Evolutionary conservation across 805 yeast genomes (phyloP).

Genomic region (Saccharomycopsis microspora): DNA sequence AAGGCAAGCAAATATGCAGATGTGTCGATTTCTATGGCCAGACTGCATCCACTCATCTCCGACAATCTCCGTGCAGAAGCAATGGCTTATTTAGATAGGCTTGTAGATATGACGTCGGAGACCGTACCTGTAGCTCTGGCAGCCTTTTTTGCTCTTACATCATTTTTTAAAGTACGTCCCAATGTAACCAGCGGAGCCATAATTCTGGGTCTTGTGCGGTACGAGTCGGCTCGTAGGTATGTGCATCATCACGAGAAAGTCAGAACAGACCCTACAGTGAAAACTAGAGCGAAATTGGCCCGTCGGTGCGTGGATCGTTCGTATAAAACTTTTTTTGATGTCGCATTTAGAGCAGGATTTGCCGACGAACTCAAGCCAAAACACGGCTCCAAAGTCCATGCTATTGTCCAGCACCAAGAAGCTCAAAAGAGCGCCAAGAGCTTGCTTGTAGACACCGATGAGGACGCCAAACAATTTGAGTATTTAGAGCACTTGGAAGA

Average conservation of each 20-base stretch:
- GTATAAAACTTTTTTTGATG: conserved; percentile 30
- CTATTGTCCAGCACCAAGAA: conserved; percentile 12
- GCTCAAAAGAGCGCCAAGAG: conserved; percentile 12
- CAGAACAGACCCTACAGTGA: conserved; percentile 23
- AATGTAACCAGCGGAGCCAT: conserved; percentile 43
- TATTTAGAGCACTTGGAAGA: conserved; percentile 21
- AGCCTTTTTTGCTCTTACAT: conserved; percentile 49
- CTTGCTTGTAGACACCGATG: conserved; percentile 8
- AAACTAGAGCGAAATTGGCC: conserved; percentile 31
- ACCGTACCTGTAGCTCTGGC: conserved; percentile 53
- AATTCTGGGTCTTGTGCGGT: conserved; percentile 23
- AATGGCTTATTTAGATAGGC: conserved; percentile 50
- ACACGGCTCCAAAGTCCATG: conserved; percentile 3
- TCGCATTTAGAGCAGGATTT: conserved; percentile 2
- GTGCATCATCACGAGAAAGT: conserved; percentile 20
- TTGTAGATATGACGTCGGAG: conserved; percentile 44
- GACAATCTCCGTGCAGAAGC: conserved; percentile 58
- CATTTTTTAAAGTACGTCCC: conserved; percentile 57
- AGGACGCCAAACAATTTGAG: conserved; percentile 7
- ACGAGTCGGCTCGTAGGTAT: conserved; percentile 26
- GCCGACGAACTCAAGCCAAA: not conserved
- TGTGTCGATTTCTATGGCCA: conserved; percentile 39
- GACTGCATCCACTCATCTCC: conserved; percentile 54
- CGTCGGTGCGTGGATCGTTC: conserved; percentile 55
- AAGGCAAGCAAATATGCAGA: conserved; percentile 1